Percentiles rank a stretch among this genome's conserved stretches.
These are phyloP conservation scores for Marasmius fiardii DNA, from an alignment of 1,284 basidiomycete species.

Conservation along the genomic window DNA sequence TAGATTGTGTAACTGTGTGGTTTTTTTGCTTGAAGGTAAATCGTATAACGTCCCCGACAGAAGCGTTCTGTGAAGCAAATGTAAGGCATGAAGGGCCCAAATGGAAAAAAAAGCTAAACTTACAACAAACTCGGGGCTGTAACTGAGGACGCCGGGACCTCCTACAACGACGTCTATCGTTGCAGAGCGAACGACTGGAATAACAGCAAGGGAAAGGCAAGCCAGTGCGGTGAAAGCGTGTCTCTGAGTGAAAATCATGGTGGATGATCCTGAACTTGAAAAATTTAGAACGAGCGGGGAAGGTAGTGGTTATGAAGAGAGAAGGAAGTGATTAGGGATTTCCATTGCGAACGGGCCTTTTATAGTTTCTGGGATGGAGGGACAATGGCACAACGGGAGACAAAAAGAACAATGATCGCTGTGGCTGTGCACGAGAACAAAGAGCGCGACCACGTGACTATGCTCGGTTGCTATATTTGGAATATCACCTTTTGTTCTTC, in stretches of 20 bases:
- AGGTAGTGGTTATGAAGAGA: background rate
- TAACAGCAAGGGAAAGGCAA: slow-evolving; percentile 19
- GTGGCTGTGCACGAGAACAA: background rate
- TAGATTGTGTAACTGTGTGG: slow-evolving; percentile 62
- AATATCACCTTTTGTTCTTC: too few relatives aligned
- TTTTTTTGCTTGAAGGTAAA: slow-evolving; percentile 61
- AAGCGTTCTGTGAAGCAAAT: slow-evolving; percentile 35
- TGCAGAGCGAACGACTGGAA: slow-evolving; percentile 28
- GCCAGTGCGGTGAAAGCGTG: slow-evolving; percentile 9
- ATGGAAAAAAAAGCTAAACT: slow-evolving; percentile 22
- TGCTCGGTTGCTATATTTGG: background rate
- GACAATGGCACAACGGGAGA: background rate
- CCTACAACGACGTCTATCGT: slow-evolving; percentile 50
- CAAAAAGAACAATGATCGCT: background rate
- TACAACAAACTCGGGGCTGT: slow-evolving; percentile 44
- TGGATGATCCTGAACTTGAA: background rate
- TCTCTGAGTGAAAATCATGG: slow-evolving; percentile 10
- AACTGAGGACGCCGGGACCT: slow-evolving; percentile 40
- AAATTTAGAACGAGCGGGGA: background rate
- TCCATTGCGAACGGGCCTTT: background rate
- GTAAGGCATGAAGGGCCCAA: background rate
- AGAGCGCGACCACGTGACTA: background rate
- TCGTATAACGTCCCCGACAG: slow-evolving; percentile 45
- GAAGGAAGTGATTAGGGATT: background rate
- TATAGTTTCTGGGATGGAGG: background rate